Percentiles rank a stretch among this genome's conserved stretches.
phyloP scores from a whole-genome alignment of 2,329 filamentous ascomycete species.

The Epichloe sylvatica region DNA sequence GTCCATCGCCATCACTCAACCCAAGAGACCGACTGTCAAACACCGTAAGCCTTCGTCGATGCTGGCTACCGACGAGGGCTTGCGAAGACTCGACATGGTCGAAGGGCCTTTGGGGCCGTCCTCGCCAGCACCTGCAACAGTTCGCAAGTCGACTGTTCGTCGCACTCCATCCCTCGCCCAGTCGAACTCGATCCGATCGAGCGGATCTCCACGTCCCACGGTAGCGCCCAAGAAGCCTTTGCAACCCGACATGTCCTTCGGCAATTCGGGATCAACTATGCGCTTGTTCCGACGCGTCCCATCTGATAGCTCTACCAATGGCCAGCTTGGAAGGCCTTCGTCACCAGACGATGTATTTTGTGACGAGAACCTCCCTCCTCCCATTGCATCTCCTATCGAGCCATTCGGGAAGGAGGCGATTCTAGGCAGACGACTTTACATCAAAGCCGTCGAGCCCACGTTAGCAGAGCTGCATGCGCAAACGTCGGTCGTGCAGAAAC shows the following conservation, averaged over 20 bases:
- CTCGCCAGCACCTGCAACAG: constrained; percentile 39
- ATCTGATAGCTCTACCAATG: constrained; percentile 48
- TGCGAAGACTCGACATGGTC: constrained; percentile 47
- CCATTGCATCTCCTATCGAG: constrained; percentile 32
- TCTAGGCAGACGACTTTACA: constrained; percentile 68
- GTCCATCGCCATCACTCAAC: constrained; percentile 35
- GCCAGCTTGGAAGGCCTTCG: constrained; percentile 21
- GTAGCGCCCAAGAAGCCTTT: constrained; percentile 58
- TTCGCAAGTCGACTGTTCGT: constrained; percentile 45
- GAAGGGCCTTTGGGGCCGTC: constrained; percentile 44
- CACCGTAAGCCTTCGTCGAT: constrained; percentile 43
- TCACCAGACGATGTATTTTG: constrained; percentile 29
- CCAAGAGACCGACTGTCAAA: constrained; percentile 39
- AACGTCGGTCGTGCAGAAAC: constrained; percentile 50
- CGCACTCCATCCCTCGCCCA: constrained; percentile 31
- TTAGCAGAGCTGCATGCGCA: constrained; percentile 81
- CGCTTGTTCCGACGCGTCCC: constrained; percentile 77
- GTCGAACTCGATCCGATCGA: constrained; percentile 18
- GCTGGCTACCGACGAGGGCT: constrained; percentile 43
- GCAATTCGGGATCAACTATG: constrained; percentile 83
- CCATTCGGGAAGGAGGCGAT: constrained; percentile 65
- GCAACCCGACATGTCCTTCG: constrained; percentile 82
- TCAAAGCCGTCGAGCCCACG: constrained; percentile 66
- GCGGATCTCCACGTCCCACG: constrained; percentile 29
- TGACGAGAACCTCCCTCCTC: constrained; percentile 52